These are phyloP conservation scores for Phragmites australis DNA, from an alignment of 176 grass and related monocot genomes.

Conservation along the genomic window DNA sequence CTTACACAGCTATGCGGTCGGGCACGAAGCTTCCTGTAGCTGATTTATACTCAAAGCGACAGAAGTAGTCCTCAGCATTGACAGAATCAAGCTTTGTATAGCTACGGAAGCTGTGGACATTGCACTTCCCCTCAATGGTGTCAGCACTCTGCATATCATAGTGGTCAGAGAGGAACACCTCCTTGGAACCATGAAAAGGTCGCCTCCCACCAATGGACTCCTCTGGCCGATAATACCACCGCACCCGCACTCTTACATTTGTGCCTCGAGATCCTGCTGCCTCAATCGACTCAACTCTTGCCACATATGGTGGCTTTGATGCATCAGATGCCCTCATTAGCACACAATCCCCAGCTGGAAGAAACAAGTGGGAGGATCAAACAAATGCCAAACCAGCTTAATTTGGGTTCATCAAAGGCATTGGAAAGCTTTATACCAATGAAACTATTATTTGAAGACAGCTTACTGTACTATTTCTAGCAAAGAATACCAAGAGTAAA, in stretches of 20 bases:
- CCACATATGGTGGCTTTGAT: conserved; percentile 72
- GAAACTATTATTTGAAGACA: neutral
- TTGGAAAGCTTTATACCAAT: neutral
- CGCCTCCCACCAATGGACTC: conserved; percentile 83
- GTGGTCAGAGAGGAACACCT: conserved; percentile 91
- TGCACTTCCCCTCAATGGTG: conserved; percentile 96
- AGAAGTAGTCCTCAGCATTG: conserved; percentile 81
- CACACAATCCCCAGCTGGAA: conserved; percentile 77
- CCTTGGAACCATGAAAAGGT: conserved; percentile 82
- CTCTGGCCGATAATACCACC: conserved; percentile 95
- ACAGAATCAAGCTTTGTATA: conserved; percentile 94
- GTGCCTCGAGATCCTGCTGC: conserved; percentile 66
- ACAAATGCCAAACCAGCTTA: neutral
- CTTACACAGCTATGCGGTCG: conserved; percentile 92
- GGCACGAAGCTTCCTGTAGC: conserved; percentile 80
- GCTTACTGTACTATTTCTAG: neutral
- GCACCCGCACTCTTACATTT: conserved; percentile 79
- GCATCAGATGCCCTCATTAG: conserved; percentile 70
- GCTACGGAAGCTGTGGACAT: conserved; percentile 76
- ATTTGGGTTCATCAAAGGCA: neutral
- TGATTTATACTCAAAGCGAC: conserved; percentile 90
- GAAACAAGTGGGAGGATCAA: conserved; percentile 37
- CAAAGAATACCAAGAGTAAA: conserved; percentile 1
- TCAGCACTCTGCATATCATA: conserved; percentile 97
- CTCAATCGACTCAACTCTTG: conserved; percentile 75